These are phyloP conservation scores for Phialemoniopsis sp. DNA, from an alignment of 2,329 filamentous ascomycete species.

Conservation along the genomic window DNA sequence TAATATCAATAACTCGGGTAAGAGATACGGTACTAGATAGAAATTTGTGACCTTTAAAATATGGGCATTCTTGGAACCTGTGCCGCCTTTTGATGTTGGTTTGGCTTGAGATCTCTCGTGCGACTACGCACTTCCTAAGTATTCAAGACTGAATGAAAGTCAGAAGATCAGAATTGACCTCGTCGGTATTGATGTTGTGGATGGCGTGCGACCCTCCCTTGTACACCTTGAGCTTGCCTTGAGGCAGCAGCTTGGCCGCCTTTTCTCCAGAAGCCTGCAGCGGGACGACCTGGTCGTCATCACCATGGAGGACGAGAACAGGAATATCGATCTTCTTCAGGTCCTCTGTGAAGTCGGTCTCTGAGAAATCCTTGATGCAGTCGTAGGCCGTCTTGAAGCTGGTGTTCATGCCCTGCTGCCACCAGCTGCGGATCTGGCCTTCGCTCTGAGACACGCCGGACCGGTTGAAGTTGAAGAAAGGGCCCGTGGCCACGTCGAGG, in stretches of 20 bases:
- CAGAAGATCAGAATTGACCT: slow-evolving; percentile 30
- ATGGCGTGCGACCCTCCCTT: slow-evolving; percentile 30
- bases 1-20: too few species aligned
- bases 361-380: slow-evolving; percentile 31
- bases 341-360: slow-evolving; percentile 34
- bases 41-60: too few species aligned
- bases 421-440: slow-evolving; percentile 32
- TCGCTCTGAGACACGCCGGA: slow-evolving; percentile 13
- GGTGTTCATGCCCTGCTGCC: slow-evolving; percentile 29
- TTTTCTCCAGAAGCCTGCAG: slow-evolving; percentile 21
- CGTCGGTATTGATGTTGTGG: slow-evolving; percentile 26
- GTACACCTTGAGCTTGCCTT: slow-evolving; percentile 33
- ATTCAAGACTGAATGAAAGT: slow-evolving; percentile 18
- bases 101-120: too few species aligned
- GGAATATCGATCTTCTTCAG: slow-evolving; percentile 31
- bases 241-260: slow-evolving; percentile 25
- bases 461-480: slow-evolving; percentile 52
- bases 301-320: slow-evolving; percentile 31
- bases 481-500: slow-evolving; percentile 65
- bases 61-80: too few species aligned
- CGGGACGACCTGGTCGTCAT: slow-evolving; percentile 35
- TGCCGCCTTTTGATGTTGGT: too few species aligned
- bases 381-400: slow-evolving; percentile 32
- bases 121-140: too few species aligned
- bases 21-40: too few species aligned